Evolutionary conservation across 192 early-diverging fungal genomes (phyloP), one percentile per base, ranked within the genome.

Genomic region (Rhizoclosmatium sp.): DNA sequence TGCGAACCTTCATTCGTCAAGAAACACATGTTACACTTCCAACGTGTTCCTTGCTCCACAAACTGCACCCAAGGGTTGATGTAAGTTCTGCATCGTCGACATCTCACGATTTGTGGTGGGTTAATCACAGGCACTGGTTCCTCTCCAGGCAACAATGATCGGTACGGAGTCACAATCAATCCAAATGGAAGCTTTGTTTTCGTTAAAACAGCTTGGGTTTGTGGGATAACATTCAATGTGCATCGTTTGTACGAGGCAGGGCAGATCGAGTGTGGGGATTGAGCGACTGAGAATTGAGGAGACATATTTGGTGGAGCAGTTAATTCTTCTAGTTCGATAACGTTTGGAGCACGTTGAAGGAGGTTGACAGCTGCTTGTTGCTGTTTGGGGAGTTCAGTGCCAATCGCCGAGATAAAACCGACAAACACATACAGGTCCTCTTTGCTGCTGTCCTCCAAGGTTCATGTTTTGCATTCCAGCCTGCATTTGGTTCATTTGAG

Each of bases 31-130:
- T 97, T 97, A 83, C 97, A 99, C 82, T 93, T 93, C 97, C 97
- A 99, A 49, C 95, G 89, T 54, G 95, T 93, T 9, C 97, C 97
- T 61, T 97, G 95, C 72, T 99, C 97, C 0, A 95, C 92, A 89
- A 98, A 99, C 58, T 91, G 92, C 4, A 98, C 93, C 84, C 93
- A 99, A 39, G 97, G 97, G 72, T 98, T 98, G 81, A 99, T 95
- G 78, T 99, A 99, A 2, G 95, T 94, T 73, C 97, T 88, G 85
- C 97, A 99, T 39, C 96, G 87, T 45, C 97, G 88, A 85, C 97
- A 99, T 45, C 97, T 91, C 69, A 96, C 94, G 86, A 99, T 97
- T 61, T 92, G 90, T 39, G 90, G 90, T 69, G 97, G 94, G n/a
- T 93, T 89, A 41, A 97, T 91, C 0, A 97, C 92, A 2, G 96